Base-by-base conservation (phyloP, 139 green algal species). In the Zygnema cylindricum region DNA sequence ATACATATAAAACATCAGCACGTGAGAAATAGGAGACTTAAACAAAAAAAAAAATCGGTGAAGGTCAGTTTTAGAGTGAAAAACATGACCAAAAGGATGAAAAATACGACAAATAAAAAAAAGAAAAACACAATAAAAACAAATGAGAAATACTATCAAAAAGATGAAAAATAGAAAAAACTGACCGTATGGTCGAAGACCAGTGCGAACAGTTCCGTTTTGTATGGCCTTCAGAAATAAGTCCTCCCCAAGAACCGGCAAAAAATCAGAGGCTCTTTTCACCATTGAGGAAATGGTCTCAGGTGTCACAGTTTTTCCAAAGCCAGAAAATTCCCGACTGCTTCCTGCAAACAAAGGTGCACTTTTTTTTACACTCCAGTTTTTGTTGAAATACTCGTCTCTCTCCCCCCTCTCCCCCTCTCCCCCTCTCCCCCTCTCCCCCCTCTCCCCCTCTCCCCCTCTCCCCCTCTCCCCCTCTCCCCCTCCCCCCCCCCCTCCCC, bases 151-250 rank as follows among this genome's bases (percentile, higher is more conserved):
- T 63, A 7, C 49, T 7, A 63, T 25, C 49, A 25, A 16, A 16
- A 63, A 63, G 16, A 7, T 16, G 49, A 63, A 63, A 63, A 63
- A 7, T 16, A 63, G 49, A 63, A 63, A 63, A 63, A 63, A 7
- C 49, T 63, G 63, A 87, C 82, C 82, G 55, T 87, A 87, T 23
- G 82, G 82, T 23, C 82, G 40, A 39, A 87, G 82, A 25, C 82
- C 82, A 25, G 82, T 87, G 30, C 82, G 82, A 43, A 87, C 43
- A 43, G 54, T 38, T 32, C 55, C 55, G 30, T 38, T 25, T 41
- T 42, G 39, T 21, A 82, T 82, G 25, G 55, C 82, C 43, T 82
- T 30, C 82, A 22, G 82, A 38, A 3, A 43, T 16, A 1, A n/a
- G 43, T 23, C 43, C 81, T 77, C 81, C 35, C 49, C 11, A 11